Evolutionary conservation across 495 filamentous ascomycete genomes (phyloP).

Genomic region (Penicillium lividum): DNA sequence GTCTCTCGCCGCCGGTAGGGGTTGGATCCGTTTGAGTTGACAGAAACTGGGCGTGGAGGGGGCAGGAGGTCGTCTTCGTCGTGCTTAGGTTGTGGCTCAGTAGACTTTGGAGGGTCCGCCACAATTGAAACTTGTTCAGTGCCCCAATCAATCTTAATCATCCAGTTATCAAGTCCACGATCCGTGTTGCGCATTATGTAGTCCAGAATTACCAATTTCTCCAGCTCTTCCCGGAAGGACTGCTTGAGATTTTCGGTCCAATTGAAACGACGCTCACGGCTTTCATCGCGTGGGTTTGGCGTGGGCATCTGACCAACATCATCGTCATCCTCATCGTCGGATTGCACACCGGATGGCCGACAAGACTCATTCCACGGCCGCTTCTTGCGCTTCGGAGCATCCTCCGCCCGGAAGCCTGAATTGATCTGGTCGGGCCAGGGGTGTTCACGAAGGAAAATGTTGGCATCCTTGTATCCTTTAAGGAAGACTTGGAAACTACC

Average conservation of each 20-base stretch:
- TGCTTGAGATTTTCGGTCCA: constrained; percentile 92
- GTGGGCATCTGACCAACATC: constrained; percentile 50
- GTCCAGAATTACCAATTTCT: constrained; percentile 96
- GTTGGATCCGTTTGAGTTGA: constrained; percentile 44
- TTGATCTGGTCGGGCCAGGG: constrained; percentile 96
- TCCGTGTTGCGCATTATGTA: constrained; percentile 99
- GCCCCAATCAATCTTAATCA: constrained; percentile 92
- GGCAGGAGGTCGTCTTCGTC: constrained; percentile 54
- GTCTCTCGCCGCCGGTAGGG: constrained; percentile 79
- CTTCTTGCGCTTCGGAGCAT: constrained; percentile 68
- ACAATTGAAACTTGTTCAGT: constrained; percentile 80
- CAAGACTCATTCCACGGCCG: constrained; percentile 85
- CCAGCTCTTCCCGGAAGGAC: constrained; percentile 89
- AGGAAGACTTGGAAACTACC: constrained; percentile 98
- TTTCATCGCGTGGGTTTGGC: constrained; percentile 48
- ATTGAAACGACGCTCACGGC: constrained; percentile 59
- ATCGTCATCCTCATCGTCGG: constrained; percentile 76
- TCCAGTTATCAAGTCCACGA: constrained; percentile 97
- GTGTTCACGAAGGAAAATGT: constrained; percentile 89
- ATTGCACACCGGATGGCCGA: constrained; percentile 65
- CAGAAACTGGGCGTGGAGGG: constrained; percentile 58
- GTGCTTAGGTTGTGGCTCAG: constrained; percentile 43
- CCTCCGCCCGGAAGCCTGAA: constrained; percentile 70
- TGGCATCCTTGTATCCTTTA: constrained; percentile 95
- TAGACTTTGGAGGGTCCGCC: constrained; percentile 74